phyloP scores from a whole-genome alignment of 2,329 filamentous ascomycete species.

The Colletotrichum musicola region DNA sequence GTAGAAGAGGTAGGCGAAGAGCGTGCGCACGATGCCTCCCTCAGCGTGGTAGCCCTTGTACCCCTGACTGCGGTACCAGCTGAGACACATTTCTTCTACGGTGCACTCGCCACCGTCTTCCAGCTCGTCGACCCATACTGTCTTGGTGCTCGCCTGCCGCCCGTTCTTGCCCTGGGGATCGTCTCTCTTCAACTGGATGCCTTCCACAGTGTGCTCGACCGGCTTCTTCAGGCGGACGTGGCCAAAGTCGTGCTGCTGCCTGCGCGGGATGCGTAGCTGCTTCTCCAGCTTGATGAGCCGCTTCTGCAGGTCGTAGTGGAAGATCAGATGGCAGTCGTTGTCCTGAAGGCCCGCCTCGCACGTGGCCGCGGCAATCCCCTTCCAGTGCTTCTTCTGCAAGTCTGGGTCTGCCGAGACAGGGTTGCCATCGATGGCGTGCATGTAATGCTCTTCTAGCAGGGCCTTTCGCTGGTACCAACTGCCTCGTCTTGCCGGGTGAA shows the following conservation, averaged over 20 bases:
- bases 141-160: conserved; percentile 72
- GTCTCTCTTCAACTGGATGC: conserved; percentile 79
- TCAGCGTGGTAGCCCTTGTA: conserved; percentile 98
- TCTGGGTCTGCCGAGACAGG: conserved; percentile 54
- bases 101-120: conserved; percentile 80
- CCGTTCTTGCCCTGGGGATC: conserved; percentile 56
- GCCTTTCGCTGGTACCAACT: conserved; percentile 97
- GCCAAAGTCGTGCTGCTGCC: conserved; percentile 92
- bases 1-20: conserved; percentile 92
- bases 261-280: conserved; percentile 82
- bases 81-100: conserved; percentile 95
- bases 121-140: conserved; percentile 86
- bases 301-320: conserved; percentile 95
- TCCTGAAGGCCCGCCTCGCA: conserved; percentile 92
- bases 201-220: conserved; percentile 79
- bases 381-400: conserved; percentile 85
- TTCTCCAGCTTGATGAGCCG: conserved; percentile 92
- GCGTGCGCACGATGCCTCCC: conserved; percentile 89
- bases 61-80: conserved; percentile 82
- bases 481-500: conserved; percentile 86
- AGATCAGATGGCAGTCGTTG: conserved; percentile 88
- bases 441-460: conserved; percentile 94
- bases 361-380: conserved; percentile 78
- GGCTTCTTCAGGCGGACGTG: conserved; percentile 85
- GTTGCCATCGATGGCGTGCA: conserved; percentile 72